phyloP scores from a whole-genome alignment of 1,284 basidiomycete genomes.

The Ganoderma multipileum region DNA sequence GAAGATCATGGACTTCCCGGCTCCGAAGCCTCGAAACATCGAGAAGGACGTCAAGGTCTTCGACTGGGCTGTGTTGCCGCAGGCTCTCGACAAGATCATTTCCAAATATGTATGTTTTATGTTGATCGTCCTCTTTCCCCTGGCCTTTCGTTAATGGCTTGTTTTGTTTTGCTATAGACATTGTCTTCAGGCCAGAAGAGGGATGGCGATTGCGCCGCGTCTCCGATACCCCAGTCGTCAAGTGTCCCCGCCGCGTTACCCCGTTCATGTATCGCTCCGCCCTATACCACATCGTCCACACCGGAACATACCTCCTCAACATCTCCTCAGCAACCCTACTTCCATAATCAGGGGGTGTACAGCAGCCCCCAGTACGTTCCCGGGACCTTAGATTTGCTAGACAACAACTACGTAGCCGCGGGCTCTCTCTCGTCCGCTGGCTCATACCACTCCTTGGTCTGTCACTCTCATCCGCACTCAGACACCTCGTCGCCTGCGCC shows the following conservation, averaged over 20 bases:
- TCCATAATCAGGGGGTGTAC: slow-evolving; percentile 19
- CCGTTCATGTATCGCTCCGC: slow-evolving; percentile 13
- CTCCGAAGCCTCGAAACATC: slow-evolving; percentile 94
- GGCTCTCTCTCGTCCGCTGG: slow-evolving; percentile 10
- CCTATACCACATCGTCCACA: slow-evolving; percentile 22
- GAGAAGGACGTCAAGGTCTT: slow-evolving; percentile 99
- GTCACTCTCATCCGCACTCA: slow-evolving; percentile 13
- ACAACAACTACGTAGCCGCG: slow-evolving; percentile 21
- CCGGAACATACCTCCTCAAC: slow-evolving; percentile 4
- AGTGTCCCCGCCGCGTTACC: slow-evolving; percentile 12
- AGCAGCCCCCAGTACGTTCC: slow-evolving; percentile 19
- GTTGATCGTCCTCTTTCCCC: no score
- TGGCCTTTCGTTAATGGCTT: slow-evolving; percentile 7
- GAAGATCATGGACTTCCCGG: slow-evolving; percentile 94
- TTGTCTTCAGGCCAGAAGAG: slow-evolving; percentile 21
- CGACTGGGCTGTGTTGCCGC: slow-evolving; percentile 84
- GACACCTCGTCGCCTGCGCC: slow-evolving; percentile 23
- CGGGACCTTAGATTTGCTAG: slow-evolving; percentile 15
- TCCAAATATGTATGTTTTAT: slow-evolving; percentile 87
- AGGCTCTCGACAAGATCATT: slow-evolving; percentile 91
- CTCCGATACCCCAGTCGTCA: slow-evolving; percentile 14
- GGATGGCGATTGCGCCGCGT: slow-evolving; percentile 12
- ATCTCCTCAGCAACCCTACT: slow-evolving; percentile 23
- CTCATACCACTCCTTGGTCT: slow-evolving; percentile 22
- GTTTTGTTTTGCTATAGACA: slow-evolving; percentile 12